Percentiles rank a stretch among this genome's conserved stretches.
Evolutionary conservation across 345 rosid genomes (phyloP).

Genomic region (Aquilaria sinensis): DNA sequence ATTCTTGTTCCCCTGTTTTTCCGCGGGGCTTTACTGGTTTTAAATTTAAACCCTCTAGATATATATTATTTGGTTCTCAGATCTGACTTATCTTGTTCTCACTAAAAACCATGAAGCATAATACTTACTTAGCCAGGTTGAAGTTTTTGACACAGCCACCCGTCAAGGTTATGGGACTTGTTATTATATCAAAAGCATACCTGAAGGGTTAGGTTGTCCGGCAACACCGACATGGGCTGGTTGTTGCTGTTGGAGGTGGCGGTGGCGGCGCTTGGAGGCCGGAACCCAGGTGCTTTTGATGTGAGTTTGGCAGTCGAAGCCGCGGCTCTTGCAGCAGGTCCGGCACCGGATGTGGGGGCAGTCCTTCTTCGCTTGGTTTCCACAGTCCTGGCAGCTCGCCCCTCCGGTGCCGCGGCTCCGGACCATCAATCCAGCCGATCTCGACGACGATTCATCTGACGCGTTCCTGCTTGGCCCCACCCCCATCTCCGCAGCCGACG

Average conservation of each 20-base stretch:
- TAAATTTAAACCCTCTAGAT: too few relatives aligned
- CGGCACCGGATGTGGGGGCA: conserved; percentile 75
- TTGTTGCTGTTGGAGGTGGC: conserved; percentile 50
- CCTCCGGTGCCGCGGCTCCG: conserved; percentile 21
- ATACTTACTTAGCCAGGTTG: too few relatives aligned
- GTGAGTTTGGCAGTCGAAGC: conserved; percentile 74
- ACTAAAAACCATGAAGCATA: too few relatives aligned
- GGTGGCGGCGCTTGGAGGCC: conserved; percentile 68
- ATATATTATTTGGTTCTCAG: too few relatives aligned
- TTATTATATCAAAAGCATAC: conserved; percentile 22
- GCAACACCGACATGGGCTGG: not conserved
- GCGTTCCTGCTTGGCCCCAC: conserved; percentile 43
- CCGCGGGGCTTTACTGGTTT: too few relatives aligned
- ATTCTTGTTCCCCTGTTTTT: too few relatives aligned
- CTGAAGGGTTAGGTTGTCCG: conserved; percentile 24
- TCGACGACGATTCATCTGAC: conserved; percentile 40
- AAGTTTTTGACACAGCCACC: too few relatives aligned
- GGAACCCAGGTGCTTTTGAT: conserved; percentile 88
- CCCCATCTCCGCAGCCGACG: conserved; percentile 43
- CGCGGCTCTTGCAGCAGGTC: conserved; percentile 81
- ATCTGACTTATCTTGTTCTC: too few relatives aligned
- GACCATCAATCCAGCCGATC: conserved; percentile 47
- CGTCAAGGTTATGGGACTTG: too few relatives aligned
- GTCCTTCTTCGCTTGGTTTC: conserved; percentile 60
- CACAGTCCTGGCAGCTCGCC: conserved; percentile 29